A percentile compares a stretch with the other conserved stretches of the same genome.
These are phyloP conservation scores for Chloris gayana DNA, from an alignment of 176 grass and related monocot genomes.

Conservation along the genomic window DNA sequence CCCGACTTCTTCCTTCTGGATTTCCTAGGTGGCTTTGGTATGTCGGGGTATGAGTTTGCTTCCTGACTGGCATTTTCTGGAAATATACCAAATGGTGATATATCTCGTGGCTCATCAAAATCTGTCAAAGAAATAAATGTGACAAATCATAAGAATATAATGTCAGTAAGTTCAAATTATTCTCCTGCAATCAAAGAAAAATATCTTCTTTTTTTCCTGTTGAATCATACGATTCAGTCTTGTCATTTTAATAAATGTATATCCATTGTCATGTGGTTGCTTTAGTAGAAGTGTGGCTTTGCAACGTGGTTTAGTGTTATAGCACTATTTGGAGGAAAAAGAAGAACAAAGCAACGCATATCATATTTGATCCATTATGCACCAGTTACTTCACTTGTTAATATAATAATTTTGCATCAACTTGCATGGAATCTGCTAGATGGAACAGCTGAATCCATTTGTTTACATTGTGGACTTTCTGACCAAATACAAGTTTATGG, in stretches of 20 bases:
- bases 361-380: constrained; percentile 14
- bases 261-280: background rate
- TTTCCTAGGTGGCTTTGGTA: constrained; percentile 76
- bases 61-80: constrained; percentile 47
- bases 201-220: no score
- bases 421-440: background rate
- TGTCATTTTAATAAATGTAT: background rate
- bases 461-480: background rate
- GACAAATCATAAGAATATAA: background rate
- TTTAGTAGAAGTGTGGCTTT: no score
- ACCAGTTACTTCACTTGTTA: background rate
- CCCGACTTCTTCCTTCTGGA: constrained; percentile 63
- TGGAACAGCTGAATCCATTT: background rate
- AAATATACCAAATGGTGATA: constrained; percentile 64
- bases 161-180: background rate
- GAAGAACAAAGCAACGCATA: background rate
- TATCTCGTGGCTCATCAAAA: constrained; percentile 75
- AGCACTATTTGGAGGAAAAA: no score
- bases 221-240: background rate
- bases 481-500: background rate
- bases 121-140: constrained; percentile 37
- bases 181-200: background rate
- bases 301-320: no score
- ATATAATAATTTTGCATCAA: background rate
- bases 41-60: constrained; percentile 50